phyloP scores from a whole-genome alignment of 495 filamentous ascomycete genomes.

The Jackrogersella minutella region DNA sequence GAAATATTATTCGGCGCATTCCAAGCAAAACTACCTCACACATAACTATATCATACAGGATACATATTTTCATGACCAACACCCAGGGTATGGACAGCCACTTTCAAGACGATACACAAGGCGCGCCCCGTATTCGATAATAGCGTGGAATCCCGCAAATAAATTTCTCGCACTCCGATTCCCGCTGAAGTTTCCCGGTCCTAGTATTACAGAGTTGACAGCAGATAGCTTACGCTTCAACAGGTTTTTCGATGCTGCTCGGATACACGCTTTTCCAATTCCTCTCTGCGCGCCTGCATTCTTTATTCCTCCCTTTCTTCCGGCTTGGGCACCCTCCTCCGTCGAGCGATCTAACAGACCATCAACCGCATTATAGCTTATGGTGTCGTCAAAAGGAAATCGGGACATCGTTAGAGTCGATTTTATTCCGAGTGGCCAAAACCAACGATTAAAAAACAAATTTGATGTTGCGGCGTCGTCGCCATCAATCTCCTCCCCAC shows the following conservation, averaged over 20 bases:
- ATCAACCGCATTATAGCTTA: constrained; percentile 20
- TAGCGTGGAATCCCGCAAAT: background rate
- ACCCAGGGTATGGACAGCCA: background rate
- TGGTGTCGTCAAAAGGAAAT: constrained; percentile 26
- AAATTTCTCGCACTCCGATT: background rate
- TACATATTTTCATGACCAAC: constrained; percentile 13
- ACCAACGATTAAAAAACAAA: constrained; percentile 17
- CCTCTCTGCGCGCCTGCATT: background rate
- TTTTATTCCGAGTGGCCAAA: constrained; percentile 16
- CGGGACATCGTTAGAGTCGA: constrained; percentile 29
- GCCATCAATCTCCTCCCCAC: background rate
- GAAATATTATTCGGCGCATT: constrained; percentile 15
- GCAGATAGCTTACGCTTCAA: background rate
- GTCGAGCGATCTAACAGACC: background rate
- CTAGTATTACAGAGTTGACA: constrained; percentile 18
- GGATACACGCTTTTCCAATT: background rate
- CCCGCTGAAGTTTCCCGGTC: background rate
- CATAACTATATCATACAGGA: constrained; percentile 9
- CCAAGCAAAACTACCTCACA: constrained; percentile 11
- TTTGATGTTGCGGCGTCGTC: constrained; percentile 6
- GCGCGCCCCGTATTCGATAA: constrained; percentile 1
- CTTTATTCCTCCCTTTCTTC: background rate
- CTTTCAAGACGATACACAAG: constrained; percentile 1
- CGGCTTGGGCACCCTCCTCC: background rate
- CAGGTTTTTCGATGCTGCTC: background rate